Evolutionary conservation across 176 grass and related monocot species (phyloP).

Genomic region (Aegilops umbellulata): DNA sequence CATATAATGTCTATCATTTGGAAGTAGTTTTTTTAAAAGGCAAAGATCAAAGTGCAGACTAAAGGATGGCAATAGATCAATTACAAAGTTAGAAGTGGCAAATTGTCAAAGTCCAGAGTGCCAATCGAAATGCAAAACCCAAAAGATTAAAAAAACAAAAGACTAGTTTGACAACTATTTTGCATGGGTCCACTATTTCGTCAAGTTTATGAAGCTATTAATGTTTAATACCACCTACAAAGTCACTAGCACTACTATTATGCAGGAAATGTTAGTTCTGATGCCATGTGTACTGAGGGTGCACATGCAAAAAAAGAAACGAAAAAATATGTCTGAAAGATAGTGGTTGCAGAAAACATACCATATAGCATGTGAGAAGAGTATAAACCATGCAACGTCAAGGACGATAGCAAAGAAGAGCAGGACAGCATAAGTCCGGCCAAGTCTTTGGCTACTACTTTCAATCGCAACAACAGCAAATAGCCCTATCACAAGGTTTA

Average conservation of each 20-base stretch:
- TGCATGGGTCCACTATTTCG: neutral
- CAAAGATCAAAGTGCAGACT: too few species aligned
- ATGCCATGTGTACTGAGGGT: neutral
- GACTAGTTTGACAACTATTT: neutral
- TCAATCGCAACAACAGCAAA: conserved; percentile 95
- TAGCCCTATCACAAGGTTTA: conserved; percentile 93
- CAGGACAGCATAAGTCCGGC: conserved; percentile 79
- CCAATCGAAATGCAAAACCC: neutral
- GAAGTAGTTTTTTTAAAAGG: too few species aligned
- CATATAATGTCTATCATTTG: too few species aligned
- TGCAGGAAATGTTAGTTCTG: neutral
- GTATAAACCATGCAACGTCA: conserved; percentile 92
- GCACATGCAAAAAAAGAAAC: neutral
- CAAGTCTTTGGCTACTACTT: conserved; percentile 89
- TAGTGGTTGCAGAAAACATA: conserved; percentile 37
- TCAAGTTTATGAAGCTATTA: neutral
- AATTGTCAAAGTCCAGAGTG: too few species aligned
- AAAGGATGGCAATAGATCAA: too few species aligned
- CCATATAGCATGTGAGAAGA: conserved; percentile 95
- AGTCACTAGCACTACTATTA: neutral
- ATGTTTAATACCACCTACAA: neutral
- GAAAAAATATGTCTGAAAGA: conserved; percentile 4
- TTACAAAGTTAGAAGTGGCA: too few species aligned
- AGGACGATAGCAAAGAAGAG: conserved; percentile 82
- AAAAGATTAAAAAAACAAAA: neutral